These are phyloP conservation scores for Cutaneotrichosporon cavernicola DNA, from an alignment of 1,284 basidiomycete genomes.

Conservation along the genomic window DNA sequence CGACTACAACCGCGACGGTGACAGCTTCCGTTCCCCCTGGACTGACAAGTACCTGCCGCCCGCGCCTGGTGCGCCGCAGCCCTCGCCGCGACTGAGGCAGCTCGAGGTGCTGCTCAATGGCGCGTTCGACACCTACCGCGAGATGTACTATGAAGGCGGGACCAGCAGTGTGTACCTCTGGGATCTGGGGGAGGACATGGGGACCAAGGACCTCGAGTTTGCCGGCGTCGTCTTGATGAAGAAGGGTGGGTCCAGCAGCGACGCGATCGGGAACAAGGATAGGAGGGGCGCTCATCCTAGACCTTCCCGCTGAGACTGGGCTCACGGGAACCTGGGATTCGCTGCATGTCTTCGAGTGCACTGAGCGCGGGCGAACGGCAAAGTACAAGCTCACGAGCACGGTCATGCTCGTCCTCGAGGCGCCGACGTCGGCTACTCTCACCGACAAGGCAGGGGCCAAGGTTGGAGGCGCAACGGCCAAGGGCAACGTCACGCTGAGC, in stretches of 20 bases:
- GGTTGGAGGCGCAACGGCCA: constrained; percentile 48
- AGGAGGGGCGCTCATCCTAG: constrained; percentile 12
- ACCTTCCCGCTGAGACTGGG: constrained; percentile 22
- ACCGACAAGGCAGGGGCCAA: constrained; percentile 43
- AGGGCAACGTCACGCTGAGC: constrained; percentile 78
- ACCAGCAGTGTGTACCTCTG: constrained; percentile 97
- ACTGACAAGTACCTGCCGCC: constrained; percentile 87
- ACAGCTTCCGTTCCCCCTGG: constrained; percentile 94
- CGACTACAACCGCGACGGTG: constrained; percentile 97
- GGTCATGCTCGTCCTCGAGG: constrained; percentile 90
- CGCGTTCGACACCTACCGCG: constrained; percentile 95
- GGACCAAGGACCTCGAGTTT: constrained; percentile 58
- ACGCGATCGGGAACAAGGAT: too few species aligned
- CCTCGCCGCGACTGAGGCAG: constrained; percentile 78
- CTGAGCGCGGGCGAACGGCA: constrained; percentile 82
- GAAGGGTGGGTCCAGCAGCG: constrained; percentile 67
- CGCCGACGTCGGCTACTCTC: constrained; percentile 55
- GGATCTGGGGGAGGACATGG: constrained; percentile 84
- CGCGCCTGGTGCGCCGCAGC: constrained; percentile 79
- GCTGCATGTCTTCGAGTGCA: constrained; percentile 94
- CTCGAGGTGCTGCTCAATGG: constrained; percentile 92
- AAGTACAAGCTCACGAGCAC: constrained; percentile 98
- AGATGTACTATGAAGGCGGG: constrained; percentile 98
- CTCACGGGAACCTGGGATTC: constrained; percentile 78
- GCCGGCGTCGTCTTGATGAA: constrained; percentile 96